Base-by-base conservation (phyloP, 345 rosid species). In the Dipteronia sinensis region DNA sequence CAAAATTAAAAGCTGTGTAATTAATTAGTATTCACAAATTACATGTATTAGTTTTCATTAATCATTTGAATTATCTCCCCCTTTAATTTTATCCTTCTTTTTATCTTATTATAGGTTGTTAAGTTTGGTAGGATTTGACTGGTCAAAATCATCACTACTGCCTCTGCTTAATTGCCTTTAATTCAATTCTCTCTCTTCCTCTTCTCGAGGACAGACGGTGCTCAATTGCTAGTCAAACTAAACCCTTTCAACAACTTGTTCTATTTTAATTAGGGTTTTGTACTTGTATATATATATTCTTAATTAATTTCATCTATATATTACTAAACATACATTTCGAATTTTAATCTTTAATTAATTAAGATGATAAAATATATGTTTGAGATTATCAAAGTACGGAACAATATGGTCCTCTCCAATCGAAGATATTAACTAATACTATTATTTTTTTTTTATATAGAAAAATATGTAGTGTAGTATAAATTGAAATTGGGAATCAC, bases 401-500 rank as follows among this genome's bases (percentile, higher is more conserved):
- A 25, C 12, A 17, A 42, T 19, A 53, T 55, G 65, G 75, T 56
- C 38, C 58, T 42, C 38, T 46, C 65, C 29, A 34, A 29, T 56
- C 34, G 47, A 71, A 34, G 44, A 7, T 71, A 7, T 40, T 23
- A 59, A 40, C 58, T 55, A 55, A 71, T 56, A 31, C 25, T 51
- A 29, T 10, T 23, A 11, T 10, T 31, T 17, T 55, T 59, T 4
- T 53, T 51, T 40, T 63, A 34, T 22, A 56, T 63, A 69, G 80
- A 77, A 80, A 80, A 81, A 76, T 34, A 34, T 78, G 86, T 69
- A 75, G 71, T 79, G 66, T 75, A 79, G 79, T 80, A 81, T 55
- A 61, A 69, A 87, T 89, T 77, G 94, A 87, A 89, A 87, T 69
- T 88, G 76, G 90, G 88, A 91, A 86, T 79, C 98, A 93, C 96